phyloP scores from a whole-genome alignment of 371 early-diverging fungal genomes.

The Rhizopus microsporus region DNA sequence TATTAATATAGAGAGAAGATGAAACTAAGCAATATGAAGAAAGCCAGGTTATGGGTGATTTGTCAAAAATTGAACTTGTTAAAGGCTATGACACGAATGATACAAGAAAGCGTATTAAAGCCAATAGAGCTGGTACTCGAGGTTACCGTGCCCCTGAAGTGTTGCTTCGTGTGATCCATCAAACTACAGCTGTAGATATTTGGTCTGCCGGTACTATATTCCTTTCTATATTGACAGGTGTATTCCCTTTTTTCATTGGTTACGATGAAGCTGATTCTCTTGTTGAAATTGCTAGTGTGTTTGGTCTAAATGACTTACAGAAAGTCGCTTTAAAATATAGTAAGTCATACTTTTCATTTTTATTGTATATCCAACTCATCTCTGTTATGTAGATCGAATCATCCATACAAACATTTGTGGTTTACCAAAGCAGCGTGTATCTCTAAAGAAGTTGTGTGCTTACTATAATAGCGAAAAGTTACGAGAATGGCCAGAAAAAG shows the following conservation, averaged over 20 bases:
- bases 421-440: conserved; percentile 44
- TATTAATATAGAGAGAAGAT: conserved; percentile 17
- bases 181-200: conserved; percentile 88
- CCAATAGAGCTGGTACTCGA: conserved; percentile 96
- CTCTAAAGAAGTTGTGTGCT: conserved; percentile 40
- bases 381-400: conserved; percentile 47
- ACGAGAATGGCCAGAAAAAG: conserved; percentile 23
- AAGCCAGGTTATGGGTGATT: not conserved
- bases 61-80: not conserved
- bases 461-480: conserved; percentile 25
- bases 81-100: conserved; percentile 40
- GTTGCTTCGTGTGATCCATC: conserved; percentile 80
- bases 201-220: conserved; percentile 98
- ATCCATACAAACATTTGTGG: conserved; percentile 62
- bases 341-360: conserved; percentile 25
- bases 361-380: conserved; percentile 1
- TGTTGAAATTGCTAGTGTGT: conserved; percentile 88
- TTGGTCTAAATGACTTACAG: conserved; percentile 84
- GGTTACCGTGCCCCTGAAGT: conserved; percentile 99
- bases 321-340: conserved; percentile 62
- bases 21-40: conserved; percentile 12
- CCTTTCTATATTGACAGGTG: conserved; percentile 75
- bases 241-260: conserved; percentile 95
- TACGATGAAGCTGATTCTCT: conserved; percentile 90
- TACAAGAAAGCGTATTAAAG: conserved; percentile 70